These are phyloP conservation scores for Warburgia ugandensis DNA, from an alignment of 164 flowering plant genomes.

Conservation along the genomic window DNA sequence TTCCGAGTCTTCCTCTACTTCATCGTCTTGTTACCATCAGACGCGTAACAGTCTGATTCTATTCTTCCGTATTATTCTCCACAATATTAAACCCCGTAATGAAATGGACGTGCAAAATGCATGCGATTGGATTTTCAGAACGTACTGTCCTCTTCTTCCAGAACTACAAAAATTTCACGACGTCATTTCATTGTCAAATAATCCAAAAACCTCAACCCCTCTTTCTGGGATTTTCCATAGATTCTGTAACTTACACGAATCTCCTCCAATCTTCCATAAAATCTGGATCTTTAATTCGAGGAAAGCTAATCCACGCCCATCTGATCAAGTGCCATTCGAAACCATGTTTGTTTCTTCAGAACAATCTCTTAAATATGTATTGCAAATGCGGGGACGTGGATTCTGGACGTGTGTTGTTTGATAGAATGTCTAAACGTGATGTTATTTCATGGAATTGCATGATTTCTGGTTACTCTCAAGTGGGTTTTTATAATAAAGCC, in stretches of 20 bases:
- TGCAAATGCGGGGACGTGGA: slow-evolving; percentile 33
- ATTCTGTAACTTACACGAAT: slow-evolving; percentile 31
- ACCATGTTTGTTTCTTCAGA: slow-evolving; percentile 34
- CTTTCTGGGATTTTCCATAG: slow-evolving; percentile 7
- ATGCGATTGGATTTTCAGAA: slow-evolving; percentile 14
- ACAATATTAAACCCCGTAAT: too few relatives aligned
- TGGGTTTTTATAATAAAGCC: slow-evolving; percentile 27
- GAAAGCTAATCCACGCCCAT: slow-evolving; percentile 44
- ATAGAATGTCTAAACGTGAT: slow-evolving; percentile 33
- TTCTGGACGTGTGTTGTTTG: slow-evolving; percentile 33
- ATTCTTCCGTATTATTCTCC: too few relatives aligned
- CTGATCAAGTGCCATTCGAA: slow-evolving; percentile 32
- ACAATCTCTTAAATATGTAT: slow-evolving; percentile 44
- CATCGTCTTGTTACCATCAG: too few relatives aligned
- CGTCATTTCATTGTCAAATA: slow-evolving; percentile 3
- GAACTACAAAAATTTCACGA: slow-evolving; percentile 6
- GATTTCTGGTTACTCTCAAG: slow-evolving; percentile 39
- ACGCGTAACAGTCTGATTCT: too few relatives aligned
- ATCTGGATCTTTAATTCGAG: slow-evolving; percentile 24
- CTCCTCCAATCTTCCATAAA: slow-evolving; percentile 29
- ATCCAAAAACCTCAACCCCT: slow-evolving; percentile 8
- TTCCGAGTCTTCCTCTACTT: too few relatives aligned
- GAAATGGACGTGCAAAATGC: too few relatives aligned
- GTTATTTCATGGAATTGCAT: slow-evolving; percentile 40
- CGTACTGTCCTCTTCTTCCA: not conserved